phyloP scores from a whole-genome alignment of 2,329 filamentous ascomycete genomes.

The Cercospora sp. region DNA sequence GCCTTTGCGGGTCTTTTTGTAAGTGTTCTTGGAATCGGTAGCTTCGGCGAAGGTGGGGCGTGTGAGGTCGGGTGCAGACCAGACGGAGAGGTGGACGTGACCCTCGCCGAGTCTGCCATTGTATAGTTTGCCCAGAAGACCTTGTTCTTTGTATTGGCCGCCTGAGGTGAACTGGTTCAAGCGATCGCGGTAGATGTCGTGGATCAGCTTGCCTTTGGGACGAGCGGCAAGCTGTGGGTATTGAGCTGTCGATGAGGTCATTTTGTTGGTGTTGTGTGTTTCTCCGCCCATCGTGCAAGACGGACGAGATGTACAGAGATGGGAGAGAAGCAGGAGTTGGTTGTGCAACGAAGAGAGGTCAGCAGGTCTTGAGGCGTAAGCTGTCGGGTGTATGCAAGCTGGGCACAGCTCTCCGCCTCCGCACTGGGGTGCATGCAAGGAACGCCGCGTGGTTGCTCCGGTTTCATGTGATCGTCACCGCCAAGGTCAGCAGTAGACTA shows the following conservation, averaged over 20 bases:
- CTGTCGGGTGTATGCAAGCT: neutral
- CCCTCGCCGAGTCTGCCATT: constrained; percentile 68
- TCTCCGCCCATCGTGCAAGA: constrained; percentile 43
- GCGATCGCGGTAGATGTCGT: constrained; percentile 80
- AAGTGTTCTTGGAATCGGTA: constrained; percentile 63
- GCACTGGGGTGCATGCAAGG: constrained; percentile 8
- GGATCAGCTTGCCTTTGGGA: constrained; percentile 75
- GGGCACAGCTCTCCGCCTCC: constrained; percentile 14
- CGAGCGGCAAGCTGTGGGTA: constrained; percentile 54
- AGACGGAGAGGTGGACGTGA: constrained; percentile 74
- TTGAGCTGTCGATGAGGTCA: constrained; percentile 34
- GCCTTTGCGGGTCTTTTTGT: constrained; percentile 72
- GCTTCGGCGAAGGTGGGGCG: constrained; percentile 88
- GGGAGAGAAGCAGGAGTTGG: neutral
- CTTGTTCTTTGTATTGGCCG: constrained; percentile 60
- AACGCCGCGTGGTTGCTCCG: constrained; percentile 4
- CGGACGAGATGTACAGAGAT: neutral
- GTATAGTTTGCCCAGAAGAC: constrained; percentile 65
- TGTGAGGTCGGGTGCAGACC: constrained; percentile 67
- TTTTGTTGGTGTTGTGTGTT: constrained; percentile 30
- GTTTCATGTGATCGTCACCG: constrained; percentile 10
- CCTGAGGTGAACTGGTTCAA: constrained; percentile 76
- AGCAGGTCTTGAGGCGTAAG: neutral
- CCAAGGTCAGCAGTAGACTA: neutral
- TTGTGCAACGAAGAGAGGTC: neutral